Base-by-base conservation (phyloP, 495 filamentous ascomycete species). In the Parathielavia appendiculata region DNA sequence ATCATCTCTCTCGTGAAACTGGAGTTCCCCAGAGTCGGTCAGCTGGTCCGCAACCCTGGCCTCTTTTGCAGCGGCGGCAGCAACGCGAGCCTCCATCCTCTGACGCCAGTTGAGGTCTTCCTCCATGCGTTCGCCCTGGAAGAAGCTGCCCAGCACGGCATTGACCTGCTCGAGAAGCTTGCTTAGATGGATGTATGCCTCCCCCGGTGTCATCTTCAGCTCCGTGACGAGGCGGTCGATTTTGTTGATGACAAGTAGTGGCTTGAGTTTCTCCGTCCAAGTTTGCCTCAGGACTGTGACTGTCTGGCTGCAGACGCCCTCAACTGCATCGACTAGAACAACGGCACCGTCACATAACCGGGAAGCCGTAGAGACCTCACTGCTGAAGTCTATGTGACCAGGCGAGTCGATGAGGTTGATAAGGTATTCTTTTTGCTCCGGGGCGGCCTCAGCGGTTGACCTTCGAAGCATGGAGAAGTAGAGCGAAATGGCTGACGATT, bases 361-460 rank as follows among this genome's bases (percentile, higher is more conserved):
- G 0, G 92, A 97, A 2, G 93, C 93, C 0, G 92, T 97, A 2
- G 92, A 96, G 3, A 99, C 93, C 71, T 99, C 93, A 57, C 90
- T 95, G 78, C 92, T 96, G 74, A 99, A 99, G 70, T 99, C 93
- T 47, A 99, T 96, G 69, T 99, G 93, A 10, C 93, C 93, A 0
- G 93, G 93, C 0, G 95, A 97, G 71, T 99, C 93, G 62, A 99
- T 99, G 39, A 99, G 74, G 71, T 99, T 99, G 72, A 99, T 90
- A 47, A 99, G 80, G 69, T 95, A 97, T 68, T 97, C 92, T 65
- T 89, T 87, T 14, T 84, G 77, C 54, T 83, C 79, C 1, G 89
- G 89, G 22, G 79, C 64, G 11, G 83, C 83, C 6, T 93, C 87
- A 13, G 86, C 83, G 11, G 81, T 73, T 40, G 83, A 71, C 53